phyloP scores from a whole-genome alignment of 192 early-diverging fungal species.

The Paraglomus brasilianum region DNA sequence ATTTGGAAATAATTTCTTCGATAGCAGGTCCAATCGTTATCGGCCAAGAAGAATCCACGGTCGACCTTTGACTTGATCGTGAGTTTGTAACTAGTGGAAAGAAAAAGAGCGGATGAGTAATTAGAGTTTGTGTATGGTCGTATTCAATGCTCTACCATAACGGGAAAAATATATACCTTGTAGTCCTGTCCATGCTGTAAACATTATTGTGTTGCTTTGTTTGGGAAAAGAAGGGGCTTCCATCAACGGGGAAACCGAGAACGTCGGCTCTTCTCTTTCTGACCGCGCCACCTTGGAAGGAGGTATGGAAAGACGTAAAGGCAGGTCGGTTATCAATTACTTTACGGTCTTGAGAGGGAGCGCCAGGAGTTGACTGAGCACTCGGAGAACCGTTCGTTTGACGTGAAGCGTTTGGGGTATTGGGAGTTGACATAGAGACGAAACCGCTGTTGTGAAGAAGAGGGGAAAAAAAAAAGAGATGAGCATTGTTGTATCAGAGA shows the following conservation, averaged over 20 bases:
- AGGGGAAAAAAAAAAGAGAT: neutral
- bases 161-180: constrained; percentile 38
- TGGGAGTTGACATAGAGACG: constrained; percentile 21
- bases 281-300: constrained; percentile 1
- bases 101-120: constrained; percentile 9
- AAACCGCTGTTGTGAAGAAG: neutral
- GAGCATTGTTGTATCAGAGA: neutral
- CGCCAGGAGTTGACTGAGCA: neutral
- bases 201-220: constrained; percentile 68
- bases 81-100: constrained; percentile 49
- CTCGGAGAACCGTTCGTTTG: constrained; percentile 11
- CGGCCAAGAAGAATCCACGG: constrained; percentile 88
- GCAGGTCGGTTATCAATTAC: constrained; percentile 13
- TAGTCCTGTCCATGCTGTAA: constrained; percentile 59
- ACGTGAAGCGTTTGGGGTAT: neutral
- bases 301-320: constrained; percentile 24
- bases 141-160: neutral
- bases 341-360: constrained; percentile 7
- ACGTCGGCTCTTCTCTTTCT: constrained; percentile 24
- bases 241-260: constrained; percentile 41
- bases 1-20: constrained; percentile 94
- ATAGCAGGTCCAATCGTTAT: constrained; percentile 92
- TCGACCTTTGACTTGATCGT: constrained; percentile 80
- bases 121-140: neutral
- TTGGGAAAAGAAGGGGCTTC: constrained; percentile 67